These are phyloP conservation scores for Juncus effusus DNA, from an alignment of 176 grass and related monocot species.

Conservation along the genomic window DNA sequence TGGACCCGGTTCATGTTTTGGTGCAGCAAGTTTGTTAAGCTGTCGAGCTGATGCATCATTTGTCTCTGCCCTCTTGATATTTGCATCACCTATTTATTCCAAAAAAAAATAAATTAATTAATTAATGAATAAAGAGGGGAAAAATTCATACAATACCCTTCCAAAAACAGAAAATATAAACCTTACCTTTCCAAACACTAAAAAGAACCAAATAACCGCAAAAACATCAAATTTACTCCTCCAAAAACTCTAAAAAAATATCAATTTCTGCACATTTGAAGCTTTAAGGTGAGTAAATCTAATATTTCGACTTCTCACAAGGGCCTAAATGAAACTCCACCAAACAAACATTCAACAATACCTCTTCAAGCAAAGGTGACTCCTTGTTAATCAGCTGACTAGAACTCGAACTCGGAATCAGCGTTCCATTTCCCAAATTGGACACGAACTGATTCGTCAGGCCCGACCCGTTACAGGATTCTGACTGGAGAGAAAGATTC, in stretches of 20 bases:
- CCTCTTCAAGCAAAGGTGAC: slow-evolving; percentile 82
- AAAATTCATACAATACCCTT: no score
- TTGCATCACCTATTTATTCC: slow-evolving; percentile 42
- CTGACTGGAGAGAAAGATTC: slow-evolving; percentile 62
- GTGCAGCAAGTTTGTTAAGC: slow-evolving; percentile 62
- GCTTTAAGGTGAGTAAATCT: slow-evolving; percentile 3
- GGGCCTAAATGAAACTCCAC: neutral
- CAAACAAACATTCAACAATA: slow-evolving; percentile 21
- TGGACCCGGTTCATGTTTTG: slow-evolving; percentile 46
- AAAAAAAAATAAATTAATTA: neutral
- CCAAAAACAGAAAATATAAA: no score
- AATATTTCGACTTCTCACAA: neutral
- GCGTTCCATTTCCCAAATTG: slow-evolving; percentile 75
- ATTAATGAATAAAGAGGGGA: neutral
- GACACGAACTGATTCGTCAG: slow-evolving; percentile 89
- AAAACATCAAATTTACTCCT: neutral
- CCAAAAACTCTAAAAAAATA: slow-evolving; percentile 11
- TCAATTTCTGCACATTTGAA: neutral
- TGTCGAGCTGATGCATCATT: slow-evolving; percentile 84
- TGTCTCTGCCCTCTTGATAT: slow-evolving; percentile 81
- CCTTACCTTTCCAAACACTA: no score
- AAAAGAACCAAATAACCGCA: neutral
- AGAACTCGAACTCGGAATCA: slow-evolving; percentile 71
- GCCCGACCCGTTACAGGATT: slow-evolving; percentile 77
- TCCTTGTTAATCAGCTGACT: slow-evolving; percentile 78